Base-by-base conservation (phyloP, 768 basidiomycete genomes). In the Pleurotus sapidus region DNA sequence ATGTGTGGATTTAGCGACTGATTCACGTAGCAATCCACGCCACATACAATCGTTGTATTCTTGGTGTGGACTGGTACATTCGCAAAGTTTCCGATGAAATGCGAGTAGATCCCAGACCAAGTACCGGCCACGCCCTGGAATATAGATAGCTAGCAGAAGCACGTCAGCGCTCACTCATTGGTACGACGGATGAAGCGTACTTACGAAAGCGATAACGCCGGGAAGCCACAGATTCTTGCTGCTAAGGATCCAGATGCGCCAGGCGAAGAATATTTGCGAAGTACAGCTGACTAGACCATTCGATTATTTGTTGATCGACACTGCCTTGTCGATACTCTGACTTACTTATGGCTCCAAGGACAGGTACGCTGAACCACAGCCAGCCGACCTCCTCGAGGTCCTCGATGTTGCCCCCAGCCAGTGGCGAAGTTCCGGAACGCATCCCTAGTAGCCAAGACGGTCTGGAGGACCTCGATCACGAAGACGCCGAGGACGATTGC, bases 341-440 rank as follows among this genome's bases (percentile, higher is more conserved):
- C 64, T 12, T 46, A 68, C 67, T 63, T 9, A 68, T 46, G 18
- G 62, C 61, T 11, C 62, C 60, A 30, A 68, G 53, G 25, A 68
- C 46, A 1, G 68, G 68, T 1, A 67, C 65, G 40, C 61, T 64
- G 50, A 68, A 67, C 67, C 68, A 68, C 1, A 64, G 58, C 30
- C 57, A 54, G 11, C 61, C 65, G 18, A 66, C 55, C 0, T 58
- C 42, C 45, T 66, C 61, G 15, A 66, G 60, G 15, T 58, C 64
- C 12, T 30, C 46, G 55, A 67, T 59, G 40, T 68, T 57, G 3
- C 70, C 70, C 70, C 61, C 62, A 71, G 5, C 65, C 65, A 1
- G 57, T 57, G 6, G 62, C 68, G 51, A 67, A 69, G 17, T 62
- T 61, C 9, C 62, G 57, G 56, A 65, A 71, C 2, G 63, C 67